phyloP scores from a whole-genome alignment of 169 alveolate species.

The Eimeria acervulina region DNA sequence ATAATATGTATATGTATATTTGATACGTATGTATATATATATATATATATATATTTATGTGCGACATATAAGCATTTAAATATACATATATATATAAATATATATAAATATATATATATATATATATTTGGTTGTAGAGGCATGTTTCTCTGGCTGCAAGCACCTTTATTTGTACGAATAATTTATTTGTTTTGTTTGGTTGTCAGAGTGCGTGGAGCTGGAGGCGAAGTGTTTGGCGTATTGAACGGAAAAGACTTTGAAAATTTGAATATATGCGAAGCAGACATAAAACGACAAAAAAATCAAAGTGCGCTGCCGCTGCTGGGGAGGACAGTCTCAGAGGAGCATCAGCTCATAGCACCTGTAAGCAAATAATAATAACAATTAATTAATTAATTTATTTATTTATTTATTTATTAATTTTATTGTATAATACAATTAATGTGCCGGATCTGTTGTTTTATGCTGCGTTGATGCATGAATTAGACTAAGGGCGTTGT shows the following conservation, averaged over 20 bases:
- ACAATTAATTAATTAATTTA: too few species aligned
- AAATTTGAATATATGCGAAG: neutral
- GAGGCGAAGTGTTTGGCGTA: conserved; percentile 19
- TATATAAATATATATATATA: too few species aligned
- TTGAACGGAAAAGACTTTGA: neutral
- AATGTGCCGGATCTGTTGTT: too few species aligned
- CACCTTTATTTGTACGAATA: too few species aligned
- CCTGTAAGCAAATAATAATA: neutral
- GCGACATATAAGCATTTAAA: too few species aligned
- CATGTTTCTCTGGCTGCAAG: too few species aligned
- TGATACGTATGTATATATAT: neutral
- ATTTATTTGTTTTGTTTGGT: neutral
- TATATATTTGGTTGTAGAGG: too few species aligned
- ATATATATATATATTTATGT: neutral
- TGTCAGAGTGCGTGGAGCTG: neutral
- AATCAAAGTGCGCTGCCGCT: neutral
- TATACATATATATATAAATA: too few species aligned
- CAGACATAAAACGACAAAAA: neutral
- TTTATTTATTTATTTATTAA: too few species aligned
- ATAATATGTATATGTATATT: neutral
- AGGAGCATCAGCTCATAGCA: conserved; percentile 30
- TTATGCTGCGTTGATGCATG: too few species aligned
- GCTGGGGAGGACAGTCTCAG: conserved; percentile 52
- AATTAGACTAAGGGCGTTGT: too few species aligned
- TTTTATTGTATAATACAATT: too few species aligned